Percentiles rank a stretch among this genome's conserved stretches.
Conservation (phyloP, 345 rosid genomes). For the Lumnitzera racemosa region DNA sequence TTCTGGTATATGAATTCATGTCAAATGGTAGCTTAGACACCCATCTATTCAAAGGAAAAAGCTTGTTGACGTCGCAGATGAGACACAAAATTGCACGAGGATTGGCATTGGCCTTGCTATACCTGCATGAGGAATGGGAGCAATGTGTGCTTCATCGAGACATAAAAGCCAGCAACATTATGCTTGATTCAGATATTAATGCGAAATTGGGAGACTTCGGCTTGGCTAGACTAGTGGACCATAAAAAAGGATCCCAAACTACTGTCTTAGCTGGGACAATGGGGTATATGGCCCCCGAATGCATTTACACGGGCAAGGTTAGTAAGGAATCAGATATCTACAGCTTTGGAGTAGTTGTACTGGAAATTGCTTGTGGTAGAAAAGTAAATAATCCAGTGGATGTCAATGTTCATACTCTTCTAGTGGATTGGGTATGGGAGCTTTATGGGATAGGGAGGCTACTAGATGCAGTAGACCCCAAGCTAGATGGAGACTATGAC, state of each 20-base stretch:
- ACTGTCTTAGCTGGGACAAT: slow-evolving; percentile 2
- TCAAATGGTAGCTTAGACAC: slow-evolving; percentile 1
- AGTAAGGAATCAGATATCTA: slow-evolving; percentile 4
- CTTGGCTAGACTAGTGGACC: slow-evolving; percentile 3
- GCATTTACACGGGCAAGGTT: not conserved
- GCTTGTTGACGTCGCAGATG: not conserved
- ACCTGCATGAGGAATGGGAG: slow-evolving; percentile 6
- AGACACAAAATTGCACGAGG: not conserved
- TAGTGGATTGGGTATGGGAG: slow-evolving; percentile 17
- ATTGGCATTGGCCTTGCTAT: not conserved
- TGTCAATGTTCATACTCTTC: not conserved
- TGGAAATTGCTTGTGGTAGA: slow-evolving; percentile 1
- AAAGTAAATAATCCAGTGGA: not conserved
- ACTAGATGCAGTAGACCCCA: not conserved
- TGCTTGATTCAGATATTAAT: slow-evolving; percentile 1
- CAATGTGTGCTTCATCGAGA: slow-evolving; percentile 5
- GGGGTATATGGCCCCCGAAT: no score
- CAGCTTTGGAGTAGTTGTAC: slow-evolving; percentile 2
- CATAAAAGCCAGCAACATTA: slow-evolving; percentile 2
- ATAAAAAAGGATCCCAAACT: not conserved
- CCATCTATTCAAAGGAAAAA: not conserved
- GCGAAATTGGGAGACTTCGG: slow-evolving; percentile 3
- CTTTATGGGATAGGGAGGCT: slow-evolving; percentile 11
- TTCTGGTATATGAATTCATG: slow-evolving; percentile 2
- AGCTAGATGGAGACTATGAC: not conserved